A percentile compares a stretch with the other conserved stretches of the same genome.
phyloP scores from a whole-genome alignment of 202 grass and related monocot species.

The Hordeum pubiflorum region DNA sequence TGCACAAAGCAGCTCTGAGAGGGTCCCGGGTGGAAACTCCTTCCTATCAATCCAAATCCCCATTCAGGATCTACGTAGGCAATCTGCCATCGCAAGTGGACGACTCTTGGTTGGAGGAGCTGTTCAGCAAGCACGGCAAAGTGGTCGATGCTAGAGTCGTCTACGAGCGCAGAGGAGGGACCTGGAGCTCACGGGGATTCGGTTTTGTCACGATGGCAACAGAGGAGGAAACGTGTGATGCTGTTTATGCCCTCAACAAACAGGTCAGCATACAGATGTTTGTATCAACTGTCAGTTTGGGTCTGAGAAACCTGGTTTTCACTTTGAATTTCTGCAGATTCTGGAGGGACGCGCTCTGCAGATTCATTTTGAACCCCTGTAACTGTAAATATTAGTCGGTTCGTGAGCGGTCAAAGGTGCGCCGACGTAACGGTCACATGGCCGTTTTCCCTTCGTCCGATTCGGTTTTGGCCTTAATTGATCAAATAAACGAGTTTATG shows the following conservation, averaged over 20 bases:
- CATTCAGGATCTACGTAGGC: slow-evolving; percentile 65
- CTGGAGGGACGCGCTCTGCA: neutral
- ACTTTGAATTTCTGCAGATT: neutral
- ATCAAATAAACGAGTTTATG: too few relatives aligned
- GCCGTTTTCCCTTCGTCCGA: too few relatives aligned
- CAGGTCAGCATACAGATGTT: neutral
- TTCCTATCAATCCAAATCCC: too few relatives aligned
- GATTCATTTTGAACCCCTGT: too few relatives aligned
- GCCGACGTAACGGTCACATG: too few relatives aligned
- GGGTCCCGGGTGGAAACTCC: too few relatives aligned
- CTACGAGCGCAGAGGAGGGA: slow-evolving; percentile 36
- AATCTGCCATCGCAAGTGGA: slow-evolving; percentile 74
- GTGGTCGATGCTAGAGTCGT: slow-evolving; percentile 56
- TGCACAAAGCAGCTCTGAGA: too few relatives aligned
- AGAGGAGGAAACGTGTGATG: neutral
- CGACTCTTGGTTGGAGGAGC: slow-evolving; percentile 46
- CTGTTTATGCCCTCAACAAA: neutral
- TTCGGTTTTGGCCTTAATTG: too few relatives aligned
- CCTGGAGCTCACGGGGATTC: slow-evolving; percentile 37
- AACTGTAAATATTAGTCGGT: too few relatives aligned
- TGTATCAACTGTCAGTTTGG: too few relatives aligned
- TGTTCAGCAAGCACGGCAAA: slow-evolving; percentile 72
- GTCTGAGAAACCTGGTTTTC: too few relatives aligned
- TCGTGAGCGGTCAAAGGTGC: too few relatives aligned
- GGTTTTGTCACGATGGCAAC: neutral